A percentile compares a stretch with the other conserved stretches of the same genome.
Conservation (phyloP, 2,329 filamentous ascomycete species). For the Hyphodiscus sp. region DNA sequence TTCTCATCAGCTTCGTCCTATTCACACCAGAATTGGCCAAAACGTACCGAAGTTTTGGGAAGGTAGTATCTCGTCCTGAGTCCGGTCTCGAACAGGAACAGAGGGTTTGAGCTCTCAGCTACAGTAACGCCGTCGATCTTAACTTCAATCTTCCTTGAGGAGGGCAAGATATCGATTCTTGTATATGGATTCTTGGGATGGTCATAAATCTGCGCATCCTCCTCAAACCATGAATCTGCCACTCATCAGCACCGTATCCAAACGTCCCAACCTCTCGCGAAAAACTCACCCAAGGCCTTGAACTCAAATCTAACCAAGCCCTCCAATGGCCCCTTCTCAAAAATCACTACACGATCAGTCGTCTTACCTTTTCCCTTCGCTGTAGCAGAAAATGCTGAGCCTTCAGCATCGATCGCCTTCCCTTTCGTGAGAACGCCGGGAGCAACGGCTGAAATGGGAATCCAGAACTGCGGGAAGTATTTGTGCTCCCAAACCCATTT, state of each 20-base stretch:
- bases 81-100: conserved; percentile 54
- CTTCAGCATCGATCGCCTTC: conserved; percentile 13
- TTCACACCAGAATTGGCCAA: neutral
- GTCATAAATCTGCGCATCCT: conserved; percentile 50
- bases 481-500: conserved; percentile 39
- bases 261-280: neutral
- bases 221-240: conserved; percentile 45
- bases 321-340: conserved; percentile 27
- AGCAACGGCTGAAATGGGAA: conserved; percentile 31
- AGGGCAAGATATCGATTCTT: conserved; percentile 53
- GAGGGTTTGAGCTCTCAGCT: conserved; percentile 35
- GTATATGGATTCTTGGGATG: conserved; percentile 63
- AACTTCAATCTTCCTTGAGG: conserved; percentile 45
- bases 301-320: conserved; percentile 35
- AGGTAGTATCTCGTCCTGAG: conserved; percentile 54
- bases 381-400: conserved; percentile 1
- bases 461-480: conserved; percentile 39
- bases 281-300: conserved; percentile 23
- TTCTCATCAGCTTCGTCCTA: conserved; percentile 34
- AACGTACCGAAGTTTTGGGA: conserved; percentile 35
- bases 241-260: conserved; percentile 24
- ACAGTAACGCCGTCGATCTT: conserved; percentile 40
- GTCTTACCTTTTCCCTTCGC: conserved; percentile 16
- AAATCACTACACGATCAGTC: conserved; percentile 27
- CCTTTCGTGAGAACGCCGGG: conserved; percentile 28